Evolutionary conservation across 1,139 yeast species (phyloP).

Genomic region (Saccharomyces pastorianus): DNA sequence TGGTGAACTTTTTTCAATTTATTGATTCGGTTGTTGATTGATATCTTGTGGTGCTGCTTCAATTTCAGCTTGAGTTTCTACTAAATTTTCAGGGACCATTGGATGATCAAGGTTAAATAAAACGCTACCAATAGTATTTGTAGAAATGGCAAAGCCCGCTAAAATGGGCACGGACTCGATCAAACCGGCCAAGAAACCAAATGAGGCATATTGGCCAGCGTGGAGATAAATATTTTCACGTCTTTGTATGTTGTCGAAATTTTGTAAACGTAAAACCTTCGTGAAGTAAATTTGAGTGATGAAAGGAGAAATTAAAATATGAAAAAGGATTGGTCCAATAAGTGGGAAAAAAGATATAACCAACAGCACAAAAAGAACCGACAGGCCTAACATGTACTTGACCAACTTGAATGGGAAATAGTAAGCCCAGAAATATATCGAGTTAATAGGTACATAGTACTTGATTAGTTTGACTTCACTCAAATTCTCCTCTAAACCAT

Average conservation of each 20-base stretch:
- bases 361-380: constrained; percentile 13
- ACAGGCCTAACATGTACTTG: constrained; percentile 16
- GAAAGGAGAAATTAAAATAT: constrained; percentile 22
- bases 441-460: constrained; percentile 22
- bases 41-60: background rate
- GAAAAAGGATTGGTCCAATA: constrained; percentile 25
- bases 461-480: constrained; percentile 17
- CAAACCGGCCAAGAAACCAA: constrained; percentile 26
- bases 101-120: constrained; percentile 20
- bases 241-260: constrained; percentile 22
- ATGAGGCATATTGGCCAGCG: constrained; percentile 26
- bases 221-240: constrained; percentile 17
- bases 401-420: constrained; percentile 23
- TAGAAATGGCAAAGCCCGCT: constrained; percentile 24
- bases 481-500: constrained; percentile 9
- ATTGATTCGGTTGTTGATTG: background rate
- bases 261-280: constrained; percentile 19
- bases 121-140: constrained; percentile 27
- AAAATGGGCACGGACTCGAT: constrained; percentile 26
- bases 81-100: background rate
- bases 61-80: background rate
- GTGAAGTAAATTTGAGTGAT: constrained; percentile 24
- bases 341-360: constrained; percentile 24
- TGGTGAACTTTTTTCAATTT: background rate
- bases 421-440: constrained; percentile 26